Evolutionary conservation across 1,139 yeast genomes (phyloP).

Genomic region (Wickerhamomyces sp.): DNA sequence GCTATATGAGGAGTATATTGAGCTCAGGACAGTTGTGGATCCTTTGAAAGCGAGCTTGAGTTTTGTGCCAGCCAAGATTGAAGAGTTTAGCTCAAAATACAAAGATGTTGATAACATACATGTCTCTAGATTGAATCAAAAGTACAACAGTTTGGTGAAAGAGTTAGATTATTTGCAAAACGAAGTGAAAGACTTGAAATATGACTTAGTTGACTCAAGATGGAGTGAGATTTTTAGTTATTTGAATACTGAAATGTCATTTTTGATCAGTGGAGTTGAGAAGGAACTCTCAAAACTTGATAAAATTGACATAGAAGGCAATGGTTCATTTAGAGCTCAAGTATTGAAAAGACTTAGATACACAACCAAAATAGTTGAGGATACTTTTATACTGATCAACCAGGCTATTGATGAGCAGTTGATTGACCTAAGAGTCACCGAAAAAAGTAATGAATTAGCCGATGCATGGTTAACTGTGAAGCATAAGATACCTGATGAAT

Average conservation of each 20-base stretch:
- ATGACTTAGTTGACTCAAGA: conserved; percentile 45
- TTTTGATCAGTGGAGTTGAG: conserved; percentile 29
- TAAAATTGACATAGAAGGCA: conserved; percentile 6
- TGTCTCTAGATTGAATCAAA: conserved; percentile 35
- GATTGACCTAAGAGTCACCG: conserved; percentile 28
- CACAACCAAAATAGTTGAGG: conserved; percentile 25
- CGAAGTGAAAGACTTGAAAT: conserved; percentile 38
- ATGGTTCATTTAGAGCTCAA: conserved; percentile 18
- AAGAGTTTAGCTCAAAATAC: conserved; percentile 29
- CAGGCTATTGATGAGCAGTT: conserved; percentile 35
- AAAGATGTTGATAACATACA: conserved; percentile 31
- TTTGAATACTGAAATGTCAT: conserved; percentile 37
- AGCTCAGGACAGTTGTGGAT: conserved; percentile 31
- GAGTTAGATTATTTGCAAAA: conserved; percentile 38
- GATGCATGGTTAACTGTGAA: conserved; percentile 30
- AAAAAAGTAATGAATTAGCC: conserved; percentile 29
- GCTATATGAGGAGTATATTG: conserved; percentile 33
- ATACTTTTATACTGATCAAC: conserved; percentile 33
- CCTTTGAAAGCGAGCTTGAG: conserved; percentile 60
- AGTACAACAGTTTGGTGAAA: conserved; percentile 36
- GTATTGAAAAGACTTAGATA: conserved; percentile 23
- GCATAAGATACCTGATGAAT: conserved; percentile 22
- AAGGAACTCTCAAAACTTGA: conserved; percentile 25
- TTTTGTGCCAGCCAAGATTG: conserved; percentile 52
- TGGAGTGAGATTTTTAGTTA: conserved; percentile 52